phyloP scores from a whole-genome alignment of 495 filamentous ascomycete species.

The Massariosphaeria phaeospora region DNA sequence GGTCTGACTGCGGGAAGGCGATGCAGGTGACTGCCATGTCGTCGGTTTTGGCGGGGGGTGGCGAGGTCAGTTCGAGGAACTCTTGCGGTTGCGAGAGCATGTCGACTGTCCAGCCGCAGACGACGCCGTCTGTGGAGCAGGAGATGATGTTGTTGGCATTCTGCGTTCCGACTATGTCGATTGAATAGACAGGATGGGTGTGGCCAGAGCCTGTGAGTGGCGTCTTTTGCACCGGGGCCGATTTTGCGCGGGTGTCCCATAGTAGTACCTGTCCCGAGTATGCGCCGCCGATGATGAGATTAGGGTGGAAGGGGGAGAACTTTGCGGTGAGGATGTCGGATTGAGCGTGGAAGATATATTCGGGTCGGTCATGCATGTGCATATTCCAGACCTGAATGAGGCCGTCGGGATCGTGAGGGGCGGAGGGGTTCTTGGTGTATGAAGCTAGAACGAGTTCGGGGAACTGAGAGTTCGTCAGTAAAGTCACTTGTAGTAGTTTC shows the following conservation, averaged over 20 bases:
- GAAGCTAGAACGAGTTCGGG: slow-evolving; percentile 87
- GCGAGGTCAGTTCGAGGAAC: slow-evolving; percentile 75
- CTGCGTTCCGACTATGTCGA: slow-evolving; percentile 94
- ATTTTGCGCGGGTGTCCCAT: slow-evolving; percentile 92
- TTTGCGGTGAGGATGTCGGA: slow-evolving; percentile 93
- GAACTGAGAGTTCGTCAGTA: slow-evolving; percentile 49
- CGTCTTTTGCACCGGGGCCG: slow-evolving; percentile 84
- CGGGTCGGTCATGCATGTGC: slow-evolving; percentile 85
- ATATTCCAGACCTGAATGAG: slow-evolving; percentile 96
- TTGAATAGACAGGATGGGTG: slow-evolving; percentile 91
- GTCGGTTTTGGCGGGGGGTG: slow-evolving; percentile 85
- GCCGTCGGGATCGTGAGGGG: slow-evolving; percentile 91
- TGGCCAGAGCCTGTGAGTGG: slow-evolving; percentile 88
- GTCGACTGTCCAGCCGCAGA: slow-evolving; percentile 94
- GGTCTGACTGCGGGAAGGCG: slow-evolving; percentile 91
- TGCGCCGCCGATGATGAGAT: slow-evolving; percentile 86
- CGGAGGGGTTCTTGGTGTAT: slow-evolving; percentile 93
- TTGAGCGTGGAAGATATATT: slow-evolving; percentile 94
- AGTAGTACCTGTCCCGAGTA: slow-evolving; percentile 95
- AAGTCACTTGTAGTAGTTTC: slow-evolving; percentile 2
- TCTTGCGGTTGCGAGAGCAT: slow-evolving; percentile 97
- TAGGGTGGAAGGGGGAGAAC: slow-evolving; percentile 96
- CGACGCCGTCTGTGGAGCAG: slow-evolving; percentile 89
- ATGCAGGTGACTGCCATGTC: slow-evolving; percentile 94
- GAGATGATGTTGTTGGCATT: slow-evolving; percentile 98